Evolutionary conservation across 2,329 filamentous ascomycete genomes (phyloP).

Genomic region (Fusarium continuum): DNA sequence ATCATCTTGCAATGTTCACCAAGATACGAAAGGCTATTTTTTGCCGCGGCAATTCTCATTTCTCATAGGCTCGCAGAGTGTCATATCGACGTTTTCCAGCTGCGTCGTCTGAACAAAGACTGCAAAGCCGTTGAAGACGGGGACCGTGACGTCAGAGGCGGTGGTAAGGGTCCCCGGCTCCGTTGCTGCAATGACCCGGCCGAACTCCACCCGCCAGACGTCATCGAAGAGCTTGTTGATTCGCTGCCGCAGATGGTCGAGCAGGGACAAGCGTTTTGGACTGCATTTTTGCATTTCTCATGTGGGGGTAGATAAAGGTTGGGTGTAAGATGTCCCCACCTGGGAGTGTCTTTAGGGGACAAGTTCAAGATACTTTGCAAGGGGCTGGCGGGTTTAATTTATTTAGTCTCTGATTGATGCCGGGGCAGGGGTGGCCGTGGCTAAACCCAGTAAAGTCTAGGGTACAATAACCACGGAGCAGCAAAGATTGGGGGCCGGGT

Average conservation of each 20-base stretch:
- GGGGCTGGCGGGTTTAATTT: constrained; percentile 22
- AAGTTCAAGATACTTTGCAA: constrained; percentile 20
- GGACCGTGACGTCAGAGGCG: constrained; percentile 45
- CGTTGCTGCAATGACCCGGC: constrained; percentile 36
- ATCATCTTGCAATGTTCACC: background rate
- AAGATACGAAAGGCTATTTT: background rate
- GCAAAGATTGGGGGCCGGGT: background rate
- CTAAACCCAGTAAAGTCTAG: constrained; percentile 2
- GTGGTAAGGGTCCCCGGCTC: constrained; percentile 37
- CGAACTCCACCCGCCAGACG: constrained; percentile 37
- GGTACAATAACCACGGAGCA: constrained; percentile 20
- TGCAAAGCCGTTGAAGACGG: constrained; percentile 17
- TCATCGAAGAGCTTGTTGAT: constrained; percentile 38
- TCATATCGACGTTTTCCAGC: background rate
- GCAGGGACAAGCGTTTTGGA: constrained; percentile 10
- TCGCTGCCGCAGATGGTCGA: constrained; percentile 24
- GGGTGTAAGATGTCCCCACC: background rate
- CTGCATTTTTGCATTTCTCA: background rate
- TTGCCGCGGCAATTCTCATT: background rate
- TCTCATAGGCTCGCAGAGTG: background rate
- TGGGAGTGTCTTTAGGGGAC: background rate
- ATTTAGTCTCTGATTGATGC: constrained; percentile 33
- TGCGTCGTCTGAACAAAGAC: background rate
- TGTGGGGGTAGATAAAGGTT: constrained; percentile 6
- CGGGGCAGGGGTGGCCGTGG: constrained; percentile 17